Evolutionary conservation across 345 rosid genomes (phyloP), one percentile per base, ranked within the genome.

Genomic region (Jatropha curcas): DNA sequence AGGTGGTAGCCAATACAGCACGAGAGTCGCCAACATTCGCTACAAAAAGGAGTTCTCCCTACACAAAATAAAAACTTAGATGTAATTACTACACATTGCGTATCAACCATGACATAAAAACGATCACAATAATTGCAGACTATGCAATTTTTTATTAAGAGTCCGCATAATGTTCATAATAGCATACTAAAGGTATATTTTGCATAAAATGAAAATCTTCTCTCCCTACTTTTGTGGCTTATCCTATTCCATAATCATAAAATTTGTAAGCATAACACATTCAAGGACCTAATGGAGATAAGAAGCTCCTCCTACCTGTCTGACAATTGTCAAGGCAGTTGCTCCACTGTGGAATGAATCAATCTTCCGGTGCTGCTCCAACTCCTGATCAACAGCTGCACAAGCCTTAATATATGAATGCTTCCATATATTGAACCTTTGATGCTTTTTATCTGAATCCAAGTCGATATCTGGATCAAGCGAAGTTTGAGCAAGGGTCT

Each of bases 21-120:
- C 97, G 90, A 9, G 98, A 94, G 67, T 94, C 98, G 0, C 98
- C 98, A 8, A 94, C 90, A 68, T 94, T 94, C 22, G 98, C 97
- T 65, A 89, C 74, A 50, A 79, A 80, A 10, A 94, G 72, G 30
- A 65, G 67, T 27, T 92, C 98, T 13, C 95, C 98, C 97, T 92
- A 71, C 11, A 27, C 24, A 74, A 81, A 62, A 76, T 16, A 65
- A 9, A 71, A 48, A 59, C 60, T 12, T 27, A 63, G 43, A 75
- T 53, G 46, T 77, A 11, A 72, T 69, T 22, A 64, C 64, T n/a
- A 14, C 45, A 28, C 4, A 20, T 25, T 13, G 6, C n/a, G 20
- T 46, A 20, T 46, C 17, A 5, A 46, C 52, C 19, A 46, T 14
- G 52, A 14, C 52, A 19, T 46, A 46, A 46, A 19, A 46, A 16